phyloP scores from a whole-genome alignment of 768 basidiomycete genomes.

The Saitozyma sp. region DNA sequence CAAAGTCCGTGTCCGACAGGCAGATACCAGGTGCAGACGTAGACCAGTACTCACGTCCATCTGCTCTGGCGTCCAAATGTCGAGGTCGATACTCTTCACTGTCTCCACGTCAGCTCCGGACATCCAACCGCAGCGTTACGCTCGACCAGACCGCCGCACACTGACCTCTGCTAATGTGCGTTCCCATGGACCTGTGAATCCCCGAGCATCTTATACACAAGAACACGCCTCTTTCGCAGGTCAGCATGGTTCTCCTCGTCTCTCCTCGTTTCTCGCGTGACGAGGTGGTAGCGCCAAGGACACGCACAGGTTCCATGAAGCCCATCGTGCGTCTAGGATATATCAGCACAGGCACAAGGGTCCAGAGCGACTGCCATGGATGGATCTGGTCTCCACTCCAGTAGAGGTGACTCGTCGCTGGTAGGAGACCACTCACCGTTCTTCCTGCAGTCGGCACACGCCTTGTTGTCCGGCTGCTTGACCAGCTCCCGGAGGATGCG shows the following conservation, averaged over 20 bases:
- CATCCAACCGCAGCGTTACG: neutral
- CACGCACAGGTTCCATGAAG: slow-evolving; percentile 88
- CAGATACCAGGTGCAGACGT: neutral
- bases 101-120: neutral
- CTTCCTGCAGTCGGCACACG: slow-evolving; percentile 94
- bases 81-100: slow-evolving; percentile 95
- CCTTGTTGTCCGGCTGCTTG: slow-evolving; percentile 85
- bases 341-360: slow-evolving; percentile 9
- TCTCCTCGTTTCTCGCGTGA: neutral
- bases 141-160: neutral
- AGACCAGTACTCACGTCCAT: slow-evolving; percentile 72
- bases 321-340: slow-evolving; percentile 86
- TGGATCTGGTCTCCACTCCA: too few relatives aligned
- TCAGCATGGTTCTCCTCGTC: slow-evolving; percentile 1
- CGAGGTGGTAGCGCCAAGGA: neutral
- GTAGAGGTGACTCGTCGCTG: neutral
- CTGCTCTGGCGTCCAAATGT: slow-evolving; percentile 96
- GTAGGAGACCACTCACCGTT: slow-evolving; percentile 66
- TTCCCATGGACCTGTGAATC: slow-evolving; percentile 96
- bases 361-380: neutral
- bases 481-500: slow-evolving; percentile 80
- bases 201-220: slow-evolving; percentile 97
- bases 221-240: slow-evolving; percentile 71
- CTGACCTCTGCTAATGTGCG: slow-evolving; percentile 79
- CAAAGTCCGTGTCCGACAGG: too few relatives aligned